Conservation (phyloP, 2,329 filamentous ascomycete species). For the Dryadomyces quercivorus region DNA sequence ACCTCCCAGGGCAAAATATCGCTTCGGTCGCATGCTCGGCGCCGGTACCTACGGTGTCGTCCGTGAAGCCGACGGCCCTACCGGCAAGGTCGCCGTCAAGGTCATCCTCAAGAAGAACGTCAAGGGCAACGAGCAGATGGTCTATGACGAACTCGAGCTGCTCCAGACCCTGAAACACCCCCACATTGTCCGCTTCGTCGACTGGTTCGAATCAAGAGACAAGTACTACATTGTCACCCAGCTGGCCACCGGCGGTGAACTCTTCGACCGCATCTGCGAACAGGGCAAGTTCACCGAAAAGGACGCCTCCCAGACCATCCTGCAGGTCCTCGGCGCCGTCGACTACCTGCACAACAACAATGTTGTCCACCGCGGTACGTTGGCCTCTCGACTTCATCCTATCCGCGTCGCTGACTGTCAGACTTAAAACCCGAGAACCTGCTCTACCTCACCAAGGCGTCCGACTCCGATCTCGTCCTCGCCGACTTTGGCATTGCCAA, state of each 20-base stretch:
- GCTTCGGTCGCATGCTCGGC: constrained; percentile 84
- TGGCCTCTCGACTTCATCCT: not conserved
- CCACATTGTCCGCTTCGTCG: constrained; percentile 93
- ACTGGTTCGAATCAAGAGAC: constrained; percentile 97
- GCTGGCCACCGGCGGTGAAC: constrained; percentile 85
- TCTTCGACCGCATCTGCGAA: constrained; percentile 97
- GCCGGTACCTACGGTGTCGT: constrained; percentile 98
- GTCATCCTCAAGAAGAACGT: constrained; percentile 99
- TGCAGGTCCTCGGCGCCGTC: constrained; percentile 84
- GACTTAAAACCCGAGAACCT: constrained; percentile 98
- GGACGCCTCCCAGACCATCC: constrained; percentile 91
- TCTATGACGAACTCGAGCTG: constrained; percentile 93
- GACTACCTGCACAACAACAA: constrained; percentile 90
- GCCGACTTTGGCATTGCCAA: constrained; percentile 99
- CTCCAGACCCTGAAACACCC: constrained; percentile 83
- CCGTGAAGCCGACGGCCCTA: constrained; percentile 76
- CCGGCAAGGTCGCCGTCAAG: constrained; percentile 87
- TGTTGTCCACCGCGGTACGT: constrained; percentile 81
- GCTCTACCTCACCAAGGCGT: constrained; percentile 71
- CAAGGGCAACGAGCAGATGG: constrained; percentile 96
- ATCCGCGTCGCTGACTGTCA: constrained; percentile 23
- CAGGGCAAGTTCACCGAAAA: constrained; percentile 98
- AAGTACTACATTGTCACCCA: constrained; percentile 99
- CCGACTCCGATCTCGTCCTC: constrained; percentile 75
- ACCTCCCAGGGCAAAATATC: constrained; percentile 60